phyloP scores from a whole-genome alignment of 257 asterid genomes.

The Nicotiana attenuata region DNA sequence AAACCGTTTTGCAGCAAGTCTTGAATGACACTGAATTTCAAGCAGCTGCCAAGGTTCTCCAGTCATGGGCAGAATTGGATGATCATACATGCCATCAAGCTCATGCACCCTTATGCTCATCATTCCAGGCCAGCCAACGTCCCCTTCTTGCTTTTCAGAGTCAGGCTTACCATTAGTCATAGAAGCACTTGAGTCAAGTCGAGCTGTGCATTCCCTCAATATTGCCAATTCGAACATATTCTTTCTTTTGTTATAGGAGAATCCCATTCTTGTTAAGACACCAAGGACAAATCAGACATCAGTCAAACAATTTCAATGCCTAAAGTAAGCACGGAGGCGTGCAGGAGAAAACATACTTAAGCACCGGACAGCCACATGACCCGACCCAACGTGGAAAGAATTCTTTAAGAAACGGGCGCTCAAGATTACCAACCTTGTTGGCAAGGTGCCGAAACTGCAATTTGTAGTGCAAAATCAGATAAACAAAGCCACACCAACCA shows the following conservation, averaged over 20 bases:
- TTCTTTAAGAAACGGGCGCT: slow-evolving; percentile 98
- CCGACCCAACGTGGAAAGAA: slow-evolving; percentile 99
- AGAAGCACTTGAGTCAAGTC: slow-evolving; percentile 54
- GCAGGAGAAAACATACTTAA: slow-evolving; percentile 57
- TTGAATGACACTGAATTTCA: slow-evolving; percentile 96
- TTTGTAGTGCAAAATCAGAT: neutral
- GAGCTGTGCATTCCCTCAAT: slow-evolving; percentile 84
- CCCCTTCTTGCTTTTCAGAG: slow-evolving; percentile 76
- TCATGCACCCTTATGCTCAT: slow-evolving; percentile 98
- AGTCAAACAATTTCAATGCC: slow-evolving; percentile 22
- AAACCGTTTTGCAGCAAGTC: slow-evolving; percentile 95
- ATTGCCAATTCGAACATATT: slow-evolving; percentile 91
- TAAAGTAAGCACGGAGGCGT: slow-evolving; percentile 20
- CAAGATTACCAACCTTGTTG: slow-evolving; percentile 95
- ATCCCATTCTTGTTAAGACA: slow-evolving; percentile 71
- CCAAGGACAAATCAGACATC: slow-evolving; percentile 25
- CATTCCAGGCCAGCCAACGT: slow-evolving; percentile 99
- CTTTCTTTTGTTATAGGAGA: slow-evolving; percentile 91
- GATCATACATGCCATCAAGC: slow-evolving; percentile 99
- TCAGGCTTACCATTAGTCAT: slow-evolving; percentile 55
- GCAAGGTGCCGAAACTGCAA: slow-evolving; percentile 97
- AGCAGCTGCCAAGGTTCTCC: slow-evolving; percentile 97
- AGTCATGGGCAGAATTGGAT: slow-evolving; percentile 95
- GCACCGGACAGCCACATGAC: slow-evolving; percentile 96
- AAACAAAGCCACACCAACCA: neutral